A percentile compares a stretch with the other conserved stretches of the same genome.
Evolutionary conservation across 108 stramenopile species (phyloP).

Genomic region (Cyclotella choctawhatcheeana): DNA sequence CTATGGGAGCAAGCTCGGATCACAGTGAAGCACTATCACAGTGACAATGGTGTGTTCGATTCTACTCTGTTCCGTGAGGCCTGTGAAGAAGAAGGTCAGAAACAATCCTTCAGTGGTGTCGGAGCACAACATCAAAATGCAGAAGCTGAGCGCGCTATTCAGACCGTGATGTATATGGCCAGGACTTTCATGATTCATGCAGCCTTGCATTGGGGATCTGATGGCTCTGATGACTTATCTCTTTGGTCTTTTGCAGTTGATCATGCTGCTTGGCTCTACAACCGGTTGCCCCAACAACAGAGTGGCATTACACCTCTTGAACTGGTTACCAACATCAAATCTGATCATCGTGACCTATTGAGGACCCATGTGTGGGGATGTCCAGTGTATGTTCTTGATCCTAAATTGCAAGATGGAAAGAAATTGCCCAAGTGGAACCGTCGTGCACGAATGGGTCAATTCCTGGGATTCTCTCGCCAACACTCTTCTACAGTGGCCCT

Average conservation of each 20-base stretch:
- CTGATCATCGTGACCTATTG: conserved; percentile 24
- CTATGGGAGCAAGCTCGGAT: conserved; percentile 15
- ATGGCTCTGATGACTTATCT: not conserved
- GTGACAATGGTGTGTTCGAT: conserved; percentile 44
- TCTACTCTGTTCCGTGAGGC: conserved; percentile 11
- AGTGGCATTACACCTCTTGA: conserved; percentile 29
- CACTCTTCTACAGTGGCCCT: conserved; percentile 28
- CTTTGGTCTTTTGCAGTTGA: conserved; percentile 33
- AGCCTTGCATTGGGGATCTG: conserved; percentile 43
- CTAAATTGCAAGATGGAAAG: conserved; percentile 18
- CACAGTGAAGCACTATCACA: conserved; percentile 27
- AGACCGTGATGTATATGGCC: conserved; percentile 40
- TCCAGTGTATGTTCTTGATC: conserved; percentile 29
- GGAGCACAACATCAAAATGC: conserved; percentile 70
- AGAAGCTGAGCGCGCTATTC: conserved; percentile 55
- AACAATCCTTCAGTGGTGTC: conserved; percentile 44
- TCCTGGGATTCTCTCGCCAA: conserved; percentile 19
- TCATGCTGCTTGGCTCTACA: conserved; percentile 30
- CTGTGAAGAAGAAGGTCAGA: conserved; percentile 23
- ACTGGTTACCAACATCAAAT: conserved; percentile 17
- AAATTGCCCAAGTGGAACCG: conserved; percentile 29
- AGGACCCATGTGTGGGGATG: conserved; percentile 38
- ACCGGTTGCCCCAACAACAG: conserved; percentile 20
- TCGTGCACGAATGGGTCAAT: conserved; percentile 17
- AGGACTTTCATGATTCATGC: conserved; percentile 51